Conservation (phyloP, 129 eudicot genomes). For the Chrysanthemum lavandulifolium region DNA sequence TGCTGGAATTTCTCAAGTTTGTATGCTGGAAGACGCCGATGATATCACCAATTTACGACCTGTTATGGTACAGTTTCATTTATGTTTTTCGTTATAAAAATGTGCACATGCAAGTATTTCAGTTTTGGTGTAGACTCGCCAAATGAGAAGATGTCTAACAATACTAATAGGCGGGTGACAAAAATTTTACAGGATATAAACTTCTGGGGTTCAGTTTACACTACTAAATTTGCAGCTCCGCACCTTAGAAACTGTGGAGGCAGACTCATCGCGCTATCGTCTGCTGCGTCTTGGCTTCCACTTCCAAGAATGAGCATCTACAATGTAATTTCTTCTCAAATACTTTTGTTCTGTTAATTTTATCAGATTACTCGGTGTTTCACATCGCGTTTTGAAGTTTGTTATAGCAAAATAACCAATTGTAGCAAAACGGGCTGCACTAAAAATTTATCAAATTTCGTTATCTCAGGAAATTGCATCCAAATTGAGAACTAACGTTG, state of each 20-base stretch:
- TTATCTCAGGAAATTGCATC: too few species aligned
- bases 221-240: conserved; percentile 57
- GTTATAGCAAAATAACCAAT: background rate
- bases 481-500: too few species aligned
- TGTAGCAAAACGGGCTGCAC: background rate
- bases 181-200: conserved; percentile 50
- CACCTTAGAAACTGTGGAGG: conserved; percentile 55
- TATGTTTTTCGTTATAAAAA: background rate
- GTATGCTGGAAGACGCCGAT: conserved; percentile 52
- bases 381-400: too few species aligned
- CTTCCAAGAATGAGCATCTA: conserved; percentile 62
- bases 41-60: conserved; percentile 52
- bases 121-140: background rate
- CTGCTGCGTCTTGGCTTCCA: conserved; percentile 54
- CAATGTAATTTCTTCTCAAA: conserved; percentile 33
- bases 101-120: background rate
- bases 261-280: conserved; percentile 51
- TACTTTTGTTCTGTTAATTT: background rate
- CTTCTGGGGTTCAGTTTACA: conserved; percentile 81
- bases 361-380: too few species aligned
- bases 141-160: background rate
- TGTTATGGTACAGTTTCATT: conserved; percentile 40
- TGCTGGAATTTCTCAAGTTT: conserved; percentile 49
- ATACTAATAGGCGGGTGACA: too few species aligned
- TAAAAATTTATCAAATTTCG: too few species aligned